These are phyloP conservation scores for Globisporangium camurandrum DNA, from an alignment of 352 stramenopile species.

Conservation along the genomic window DNA sequence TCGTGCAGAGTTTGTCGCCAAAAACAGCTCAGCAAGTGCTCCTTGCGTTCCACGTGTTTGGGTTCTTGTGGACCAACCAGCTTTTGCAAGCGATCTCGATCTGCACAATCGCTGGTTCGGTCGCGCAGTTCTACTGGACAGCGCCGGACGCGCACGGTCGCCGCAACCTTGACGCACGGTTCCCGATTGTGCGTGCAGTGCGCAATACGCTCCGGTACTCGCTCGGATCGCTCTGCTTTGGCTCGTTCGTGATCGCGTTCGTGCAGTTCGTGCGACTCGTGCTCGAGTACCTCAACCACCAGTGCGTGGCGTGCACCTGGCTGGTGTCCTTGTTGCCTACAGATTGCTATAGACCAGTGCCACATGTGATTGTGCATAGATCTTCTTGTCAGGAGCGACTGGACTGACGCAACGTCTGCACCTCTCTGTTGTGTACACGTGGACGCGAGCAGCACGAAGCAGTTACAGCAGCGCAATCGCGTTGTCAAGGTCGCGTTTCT, in stretches of 20 bases:
- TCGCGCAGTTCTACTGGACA: slow-evolving; percentile 92
- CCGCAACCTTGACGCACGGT: slow-evolving; percentile 37
- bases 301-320: no score
- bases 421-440: background rate
- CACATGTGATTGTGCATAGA: slow-evolving; percentile 5
- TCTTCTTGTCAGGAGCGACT: no score
- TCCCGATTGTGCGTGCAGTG: slow-evolving; percentile 57
- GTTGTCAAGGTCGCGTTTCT: slow-evolving; percentile 82
- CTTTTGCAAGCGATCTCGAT: slow-evolving; percentile 94
- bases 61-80: slow-evolving; percentile 95
- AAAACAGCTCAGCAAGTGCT: slow-evolving; percentile 49
- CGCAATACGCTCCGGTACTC: slow-evolving; percentile 83
- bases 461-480: slow-evolving; percentile 66
- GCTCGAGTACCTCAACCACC: slow-evolving; percentile 92
- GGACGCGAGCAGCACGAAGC: slow-evolving; percentile 39
- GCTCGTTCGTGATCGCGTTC: slow-evolving; percentile 94
- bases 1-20: slow-evolving; percentile 15
- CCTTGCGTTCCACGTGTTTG: slow-evolving; percentile 88
- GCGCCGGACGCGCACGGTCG: slow-evolving; percentile 19
- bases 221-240: slow-evolving; percentile 94
- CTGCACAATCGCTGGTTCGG: slow-evolving; percentile 88
- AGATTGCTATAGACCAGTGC: no score
- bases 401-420: no score
- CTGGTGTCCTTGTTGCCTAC: no score
- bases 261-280: slow-evolving; percentile 93